Conservation (phyloP, 2,329 filamentous ascomycete genomes). For the Ceratocystis colombiana region DNA sequence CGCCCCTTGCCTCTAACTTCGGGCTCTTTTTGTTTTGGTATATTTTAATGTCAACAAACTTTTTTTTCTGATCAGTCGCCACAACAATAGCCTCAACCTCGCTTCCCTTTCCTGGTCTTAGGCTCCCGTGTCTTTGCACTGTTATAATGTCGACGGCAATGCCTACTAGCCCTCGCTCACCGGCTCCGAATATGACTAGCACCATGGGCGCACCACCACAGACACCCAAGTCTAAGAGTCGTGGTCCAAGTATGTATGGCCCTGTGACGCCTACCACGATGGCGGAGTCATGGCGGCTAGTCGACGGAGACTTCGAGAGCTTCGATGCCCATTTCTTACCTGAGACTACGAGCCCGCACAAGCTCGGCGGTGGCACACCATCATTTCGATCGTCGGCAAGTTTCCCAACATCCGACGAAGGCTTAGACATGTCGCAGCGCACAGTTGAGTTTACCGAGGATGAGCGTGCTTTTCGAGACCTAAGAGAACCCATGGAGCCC, state of each 20-base stretch:
- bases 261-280: slow-evolving; percentile 33
- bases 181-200: not conserved
- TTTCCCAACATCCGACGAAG: slow-evolving; percentile 44
- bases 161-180: not conserved
- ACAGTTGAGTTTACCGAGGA: slow-evolving; percentile 25
- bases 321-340: slow-evolving; percentile 40
- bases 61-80: not conserved
- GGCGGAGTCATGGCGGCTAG: slow-evolving; percentile 51
- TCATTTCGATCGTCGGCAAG: slow-evolving; percentile 37
- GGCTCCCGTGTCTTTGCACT: not conserved
- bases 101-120: not conserved
- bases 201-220: not conserved
- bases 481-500: slow-evolving; percentile 27
- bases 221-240: not conserved
- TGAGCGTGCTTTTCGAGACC: slow-evolving; percentile 31
- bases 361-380: slow-evolving; percentile 38
- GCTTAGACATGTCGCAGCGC: slow-evolving; percentile 32
- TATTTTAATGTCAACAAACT: not conserved
- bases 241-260: slow-evolving; percentile 4
- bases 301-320: slow-evolving; percentile 51
- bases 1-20: not conserved
- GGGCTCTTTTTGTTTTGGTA: not conserved
- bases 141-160: not conserved
- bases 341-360: not conserved
- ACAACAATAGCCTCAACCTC: slow-evolving; percentile 4